Evolutionary conservation across 1,139 yeast genomes (phyloP), one percentile per base, ranked within the genome.

Genomic region (Suhomyces anneliseae): DNA sequence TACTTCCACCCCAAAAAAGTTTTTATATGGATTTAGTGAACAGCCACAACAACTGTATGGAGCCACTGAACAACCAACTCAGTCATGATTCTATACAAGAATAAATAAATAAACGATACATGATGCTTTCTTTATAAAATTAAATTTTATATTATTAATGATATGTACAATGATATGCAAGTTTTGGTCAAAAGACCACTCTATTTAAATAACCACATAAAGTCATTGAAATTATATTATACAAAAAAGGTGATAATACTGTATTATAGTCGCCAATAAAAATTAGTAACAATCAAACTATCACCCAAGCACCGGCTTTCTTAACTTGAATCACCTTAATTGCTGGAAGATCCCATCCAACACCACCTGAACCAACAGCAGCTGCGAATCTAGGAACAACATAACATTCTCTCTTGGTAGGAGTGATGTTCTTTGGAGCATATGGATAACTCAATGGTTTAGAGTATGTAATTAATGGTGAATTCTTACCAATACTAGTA

Each of bases 321-420:
- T 83, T 88, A 51, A 73, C 76, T 61, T 92, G 97, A 2, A 72
- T 72, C 1, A 90, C 95, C 61, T 89, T 86, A 27, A 85, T 72
- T 1, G 90, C 96, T 6, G 96, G 96, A 43, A 92, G 69, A 59
- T 92, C 97, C 96, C 97, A 92, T 8, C 97, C 97, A 27, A 87
- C 77, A 26, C 90, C 89, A 29, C 96, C 96, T 34, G 84, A 78
- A 4, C 96, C 95, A 38, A 86, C 74, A 7, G 85, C 78, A 9
- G 96, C 92, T 9, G 98, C 98, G 62, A 88, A 83, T 47, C 97
- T 70, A 0, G 98, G 98, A 39, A 90, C 85, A 26, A 92, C 97
- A 68, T 90, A 90, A 55, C 96, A 89, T 58, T 87, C 93, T 55
- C 97, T 72, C 56, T 82, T 84, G 1, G 82, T 79, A 0, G 87